Evolutionary conservation across 805 yeast genomes (phyloP).

Genomic region (Cyberlindnera japonica): DNA sequence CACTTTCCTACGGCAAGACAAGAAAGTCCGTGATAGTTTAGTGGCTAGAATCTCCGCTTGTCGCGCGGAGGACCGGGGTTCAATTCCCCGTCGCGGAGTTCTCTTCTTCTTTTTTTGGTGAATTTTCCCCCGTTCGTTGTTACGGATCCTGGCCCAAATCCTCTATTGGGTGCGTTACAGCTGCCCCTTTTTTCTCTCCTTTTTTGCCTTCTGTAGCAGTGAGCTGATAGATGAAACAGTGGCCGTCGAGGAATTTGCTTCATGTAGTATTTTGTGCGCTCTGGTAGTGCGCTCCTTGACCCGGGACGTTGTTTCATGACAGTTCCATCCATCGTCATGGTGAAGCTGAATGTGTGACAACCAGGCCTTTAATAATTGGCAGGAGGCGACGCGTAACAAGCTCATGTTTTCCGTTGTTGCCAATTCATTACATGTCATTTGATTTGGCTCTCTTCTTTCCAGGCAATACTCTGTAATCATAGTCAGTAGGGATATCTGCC

Average conservation of each 20-base stretch:
- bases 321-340: conserved; percentile 11
- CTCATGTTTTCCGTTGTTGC: too few species aligned
- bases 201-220: too few species aligned
- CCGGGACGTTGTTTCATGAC: neutral
- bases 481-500: too few species aligned
- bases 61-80: conserved; percentile 30
- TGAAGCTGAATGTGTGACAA: conserved; percentile 9
- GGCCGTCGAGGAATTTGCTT: too few species aligned
- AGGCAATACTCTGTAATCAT: too few species aligned
- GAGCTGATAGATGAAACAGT: too few species aligned
- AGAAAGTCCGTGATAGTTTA: conserved; percentile 27
- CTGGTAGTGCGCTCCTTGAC: neutral
- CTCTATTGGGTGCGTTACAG: neutral
- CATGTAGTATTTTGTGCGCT: too few species aligned
- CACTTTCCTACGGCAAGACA: neutral
- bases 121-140: neutral
- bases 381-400: too few species aligned
- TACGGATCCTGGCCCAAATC: too few species aligned
- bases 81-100: conserved; percentile 30
- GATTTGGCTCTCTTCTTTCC: too few species aligned
- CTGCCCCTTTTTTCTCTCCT: too few species aligned
- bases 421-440: too few species aligned
- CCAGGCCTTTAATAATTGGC: neutral
- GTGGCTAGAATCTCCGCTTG: conserved; percentile 30
- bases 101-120: conserved; percentile 5